Conservation (phyloP, 164 flowering plant genomes). For the Litsea cubeba region DNA sequence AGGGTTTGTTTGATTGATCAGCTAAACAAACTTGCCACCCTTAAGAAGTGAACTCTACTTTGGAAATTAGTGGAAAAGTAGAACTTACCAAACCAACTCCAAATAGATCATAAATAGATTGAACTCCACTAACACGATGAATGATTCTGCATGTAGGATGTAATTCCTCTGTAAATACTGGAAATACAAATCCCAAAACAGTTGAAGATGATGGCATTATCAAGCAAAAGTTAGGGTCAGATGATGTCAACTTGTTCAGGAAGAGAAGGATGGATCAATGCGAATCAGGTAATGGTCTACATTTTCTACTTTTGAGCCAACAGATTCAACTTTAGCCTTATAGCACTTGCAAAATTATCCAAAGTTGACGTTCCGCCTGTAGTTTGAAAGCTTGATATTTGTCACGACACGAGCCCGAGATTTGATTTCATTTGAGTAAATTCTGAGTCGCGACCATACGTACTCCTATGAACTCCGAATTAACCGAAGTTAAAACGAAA, state of each 20-base stretch:
- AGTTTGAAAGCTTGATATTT: not conserved
- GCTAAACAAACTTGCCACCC: too few relatives aligned
- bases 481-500: too few relatives aligned
- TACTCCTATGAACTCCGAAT: too few relatives aligned
- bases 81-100: not conserved
- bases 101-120: not conserved
- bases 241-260: conserved; percentile 3
- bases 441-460: too few relatives aligned
- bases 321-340: not conserved
- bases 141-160: not conserved
- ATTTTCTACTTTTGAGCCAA: too few relatives aligned
- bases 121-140: not conserved
- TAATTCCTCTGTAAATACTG: not conserved
- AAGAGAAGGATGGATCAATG: conserved; percentile 9
- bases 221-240: conserved; percentile 5
- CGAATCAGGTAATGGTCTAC: conserved; percentile 13
- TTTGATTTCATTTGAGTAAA: too few relatives aligned
- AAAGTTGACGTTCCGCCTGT: not conserved
- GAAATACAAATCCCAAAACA: not conserved
- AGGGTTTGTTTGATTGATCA: too few relatives aligned
- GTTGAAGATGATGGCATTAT: not conserved
- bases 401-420: too few relatives aligned
- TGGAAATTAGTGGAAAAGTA: too few relatives aligned
- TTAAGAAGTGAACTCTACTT: too few relatives aligned
- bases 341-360: not conserved